Base-by-base conservation (phyloP, 495 filamentous ascomycete species). In the Penicillium pancosmium region DNA sequence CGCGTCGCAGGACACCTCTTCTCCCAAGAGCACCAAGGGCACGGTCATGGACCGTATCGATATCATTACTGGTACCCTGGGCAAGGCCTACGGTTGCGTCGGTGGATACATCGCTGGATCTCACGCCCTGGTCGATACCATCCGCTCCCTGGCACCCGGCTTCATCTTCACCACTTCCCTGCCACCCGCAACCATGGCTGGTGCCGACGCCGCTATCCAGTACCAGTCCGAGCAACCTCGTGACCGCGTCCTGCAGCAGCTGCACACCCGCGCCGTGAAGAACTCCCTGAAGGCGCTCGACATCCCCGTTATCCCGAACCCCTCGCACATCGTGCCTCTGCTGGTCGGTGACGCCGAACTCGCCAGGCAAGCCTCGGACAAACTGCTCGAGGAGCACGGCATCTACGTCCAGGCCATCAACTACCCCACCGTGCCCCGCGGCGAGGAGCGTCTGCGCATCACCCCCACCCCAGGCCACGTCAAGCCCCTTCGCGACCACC, bases 341-440 rank as follows among this genome's bases (percentile, higher is more conserved):
- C 82, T 98, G 7, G 94, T 98, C 46, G 94, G 94, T 34, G 91
- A 93, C 66, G 94, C 95, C 34, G 93, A 93, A 72, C 78, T 96
- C n/a, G 94, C 94, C 46, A 95, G 92, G 78, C 75, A 87, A 64
- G 94, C 95, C 7, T 91, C 87, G 27, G 94, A 98, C 70, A 84
- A 92, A 69, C 86, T 97, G 7, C 80, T 98, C 9, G 86, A 91
- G 59, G 86, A 94, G 56, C 88, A 94, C 74, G 85, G 85, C 48
- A 98, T 98, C 73, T 98, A 98, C 68, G 94, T 98, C 13, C 94
- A 98, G 75, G 91, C 91, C 56, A 98, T 98, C 82, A 98, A 98
- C 78, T 98, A 98, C 76, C 94, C 94, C 7, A 98, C 94, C 54
- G 94, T 98, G 2, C 94, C 94, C 2, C 90, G 93, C 5, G 94